These are phyloP conservation scores for Alternaria gaisen DNA, from an alignment of 2,329 filamentous ascomycete species.

Conservation along the genomic window DNA sequence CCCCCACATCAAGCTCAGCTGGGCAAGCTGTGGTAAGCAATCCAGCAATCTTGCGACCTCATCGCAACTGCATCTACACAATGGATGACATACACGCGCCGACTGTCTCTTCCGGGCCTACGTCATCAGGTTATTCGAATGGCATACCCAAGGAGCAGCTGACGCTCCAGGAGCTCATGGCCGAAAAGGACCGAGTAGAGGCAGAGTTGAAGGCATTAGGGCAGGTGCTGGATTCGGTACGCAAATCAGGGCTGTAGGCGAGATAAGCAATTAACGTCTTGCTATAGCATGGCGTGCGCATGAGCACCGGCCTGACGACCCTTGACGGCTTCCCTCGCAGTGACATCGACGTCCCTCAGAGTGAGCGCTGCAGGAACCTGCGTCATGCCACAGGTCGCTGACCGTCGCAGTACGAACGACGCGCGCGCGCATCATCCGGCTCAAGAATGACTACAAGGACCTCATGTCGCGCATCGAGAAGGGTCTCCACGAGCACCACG, in stretches of 20 bases:
- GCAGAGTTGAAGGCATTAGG: constrained; percentile 85
- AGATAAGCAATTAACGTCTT: constrained; percentile 24
- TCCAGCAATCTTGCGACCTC: neutral
- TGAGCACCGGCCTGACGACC: constrained; percentile 88
- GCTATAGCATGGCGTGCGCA: constrained; percentile 86
- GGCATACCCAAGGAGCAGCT: constrained; percentile 69
- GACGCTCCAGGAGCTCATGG: constrained; percentile 80
- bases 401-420: constrained; percentile 85
- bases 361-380: constrained; percentile 59
- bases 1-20: constrained; percentile 6
- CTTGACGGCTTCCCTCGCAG: constrained; percentile 90
- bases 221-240: constrained; percentile 85
- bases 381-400: constrained; percentile 53
- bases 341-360: constrained; percentile 94
- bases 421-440: constrained; percentile 83
- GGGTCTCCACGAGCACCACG: constrained; percentile 89
- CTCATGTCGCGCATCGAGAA: constrained; percentile 86
- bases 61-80: neutral
- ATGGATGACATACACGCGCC: constrained; percentile 75
- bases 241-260: constrained; percentile 35
- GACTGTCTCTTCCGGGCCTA: constrained; percentile 81
- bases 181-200: constrained; percentile 85
- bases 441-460: constrained; percentile 93
- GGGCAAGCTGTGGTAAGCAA: neutral
- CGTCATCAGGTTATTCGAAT: constrained; percentile 66